Base-by-base conservation (phyloP, 345 rosid species). In the Jatropha curcas region DNA sequence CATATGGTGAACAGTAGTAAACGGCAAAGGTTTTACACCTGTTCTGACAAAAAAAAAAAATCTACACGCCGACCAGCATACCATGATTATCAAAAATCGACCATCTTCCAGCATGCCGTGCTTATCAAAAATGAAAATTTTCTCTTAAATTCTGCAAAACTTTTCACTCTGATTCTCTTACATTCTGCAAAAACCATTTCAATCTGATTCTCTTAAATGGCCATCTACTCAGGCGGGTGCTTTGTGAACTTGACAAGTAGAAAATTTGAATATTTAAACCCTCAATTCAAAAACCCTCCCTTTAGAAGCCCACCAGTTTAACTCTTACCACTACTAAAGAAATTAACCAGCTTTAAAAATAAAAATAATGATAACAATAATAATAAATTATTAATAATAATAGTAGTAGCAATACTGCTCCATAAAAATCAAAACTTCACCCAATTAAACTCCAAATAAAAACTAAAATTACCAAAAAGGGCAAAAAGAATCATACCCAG, bases 31-130 rank as follows among this genome's bases (percentile, higher is more conserved):
- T 67, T 50, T 56, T 53, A 30, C 74, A 55, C 37, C 79, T 70
- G 24, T 46, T 63, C 60, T 55, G 75, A 43, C 74, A 70, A 30
- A 43, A 70, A 55, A 30, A n/a, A 53, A 43, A 76, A 70, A 33
- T 70, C 60, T 20, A 76, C 79, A 28, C n/a, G 45, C 79, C 74
- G 70, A 56, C 74, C 74, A 75, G 28, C 28, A 52, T 22, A 25
- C 74, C 79, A 60, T 75, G 55, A 37, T 53, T 75, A n/a, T n/a
- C n/a, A n/a, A n/a, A n/a, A n/a, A n/a, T n/a, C 74, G 70, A 56
- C 45, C 45, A 41, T 41, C 45, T 41, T 41, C 74, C 65, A 76
- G 31, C 30, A 55, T 12, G 27, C 74, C 79, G 53, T 76, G 57
- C 41, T 56, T 76, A 53, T 70, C 19, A 10, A 63, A 70, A 41